These are phyloP conservation scores for Peziza echinospora DNA, from an alignment of 495 filamentous ascomycete genomes.

Conservation along the genomic window DNA sequence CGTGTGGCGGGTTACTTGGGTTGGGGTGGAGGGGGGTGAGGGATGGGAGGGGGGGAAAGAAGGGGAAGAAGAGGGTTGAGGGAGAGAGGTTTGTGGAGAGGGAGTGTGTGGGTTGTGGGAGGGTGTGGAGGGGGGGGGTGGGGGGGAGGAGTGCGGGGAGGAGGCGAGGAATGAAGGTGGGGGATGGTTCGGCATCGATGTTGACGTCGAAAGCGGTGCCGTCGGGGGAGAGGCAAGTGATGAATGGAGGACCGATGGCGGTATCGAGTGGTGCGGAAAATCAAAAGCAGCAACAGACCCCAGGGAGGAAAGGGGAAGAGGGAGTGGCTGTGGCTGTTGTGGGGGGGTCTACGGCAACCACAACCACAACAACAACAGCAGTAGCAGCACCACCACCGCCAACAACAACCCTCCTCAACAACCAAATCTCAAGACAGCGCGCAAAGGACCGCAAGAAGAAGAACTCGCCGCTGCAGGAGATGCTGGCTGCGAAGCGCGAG, in stretches of 20 bases:
- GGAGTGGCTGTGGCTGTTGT: too few relatives aligned
- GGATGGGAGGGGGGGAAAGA: background rate
- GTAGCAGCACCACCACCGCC: background rate
- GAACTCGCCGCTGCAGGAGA: background rate
- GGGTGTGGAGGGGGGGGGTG: background rate
- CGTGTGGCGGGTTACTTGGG: background rate
- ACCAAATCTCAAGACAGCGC: background rate
- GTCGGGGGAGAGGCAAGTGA: background rate
- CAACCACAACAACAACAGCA: background rate
- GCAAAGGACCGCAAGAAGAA: background rate
- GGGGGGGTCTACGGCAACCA: background rate
- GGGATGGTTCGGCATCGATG: background rate
- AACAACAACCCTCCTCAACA: background rate
- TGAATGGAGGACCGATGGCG: background rate
- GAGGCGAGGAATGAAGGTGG: background rate
- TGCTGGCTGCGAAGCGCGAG: background rate
- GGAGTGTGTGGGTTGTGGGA: background rate
- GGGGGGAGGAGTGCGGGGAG: background rate
- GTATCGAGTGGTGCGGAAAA: background rate
- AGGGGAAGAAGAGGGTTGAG: background rate
- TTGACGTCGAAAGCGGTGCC: background rate
- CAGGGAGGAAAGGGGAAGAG: too few relatives aligned
- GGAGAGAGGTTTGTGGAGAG: background rate
- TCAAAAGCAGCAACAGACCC: background rate
- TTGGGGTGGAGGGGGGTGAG: background rate